Evolutionary conservation across 352 stramenopile species (phyloP).

Genomic region (Pythium rhizo-oryzae): DNA sequence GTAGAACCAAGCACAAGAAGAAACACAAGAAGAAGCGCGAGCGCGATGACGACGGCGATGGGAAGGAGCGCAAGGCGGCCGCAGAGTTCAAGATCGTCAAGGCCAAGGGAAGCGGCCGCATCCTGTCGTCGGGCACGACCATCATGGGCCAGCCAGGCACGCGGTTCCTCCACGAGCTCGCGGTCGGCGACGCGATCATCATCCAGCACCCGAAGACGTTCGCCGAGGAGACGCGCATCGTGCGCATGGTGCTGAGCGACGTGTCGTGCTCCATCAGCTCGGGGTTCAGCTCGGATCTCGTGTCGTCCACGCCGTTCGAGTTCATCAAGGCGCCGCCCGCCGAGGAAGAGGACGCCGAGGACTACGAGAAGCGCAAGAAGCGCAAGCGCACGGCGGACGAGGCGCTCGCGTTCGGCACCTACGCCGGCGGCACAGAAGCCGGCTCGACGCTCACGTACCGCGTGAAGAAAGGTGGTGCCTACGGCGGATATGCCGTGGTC

Average conservation of each 20-base stretch:
- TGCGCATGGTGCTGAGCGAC: constrained; percentile 91
- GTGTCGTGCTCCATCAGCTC: constrained; percentile 85
- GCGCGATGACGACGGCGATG: constrained; percentile 26
- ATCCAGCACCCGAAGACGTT: constrained; percentile 89
- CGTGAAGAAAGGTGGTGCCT: constrained; percentile 83
- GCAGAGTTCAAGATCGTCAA: constrained; percentile 77
- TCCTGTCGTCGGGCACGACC: constrained; percentile 87
- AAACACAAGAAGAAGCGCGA: constrained; percentile 66
- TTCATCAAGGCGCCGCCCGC: constrained; percentile 86
- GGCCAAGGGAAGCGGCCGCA: constrained; percentile 70
- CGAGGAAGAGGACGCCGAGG: constrained; percentile 49
- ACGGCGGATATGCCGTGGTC: constrained; percentile 87
- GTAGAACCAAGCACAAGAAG: constrained; percentile 44
- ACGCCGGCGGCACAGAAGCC: constrained; percentile 80
- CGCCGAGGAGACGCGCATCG: constrained; percentile 86
- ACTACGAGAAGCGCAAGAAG: constrained; percentile 49
- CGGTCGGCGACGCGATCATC: constrained; percentile 84
- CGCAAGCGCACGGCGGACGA: constrained; percentile 63
- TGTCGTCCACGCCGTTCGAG: constrained; percentile 88
- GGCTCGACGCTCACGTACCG: constrained; percentile 75
- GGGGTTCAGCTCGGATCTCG: constrained; percentile 87
- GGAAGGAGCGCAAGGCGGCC: constrained; percentile 39
- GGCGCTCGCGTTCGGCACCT: constrained; percentile 82
- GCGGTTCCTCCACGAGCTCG: constrained; percentile 84
- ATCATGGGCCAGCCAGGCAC: constrained; percentile 84